Evolutionary conservation across 306 rosid genomes (phyloP), one percentile per base, ranked within the genome.

Genomic region (Rosa chinensis): DNA sequence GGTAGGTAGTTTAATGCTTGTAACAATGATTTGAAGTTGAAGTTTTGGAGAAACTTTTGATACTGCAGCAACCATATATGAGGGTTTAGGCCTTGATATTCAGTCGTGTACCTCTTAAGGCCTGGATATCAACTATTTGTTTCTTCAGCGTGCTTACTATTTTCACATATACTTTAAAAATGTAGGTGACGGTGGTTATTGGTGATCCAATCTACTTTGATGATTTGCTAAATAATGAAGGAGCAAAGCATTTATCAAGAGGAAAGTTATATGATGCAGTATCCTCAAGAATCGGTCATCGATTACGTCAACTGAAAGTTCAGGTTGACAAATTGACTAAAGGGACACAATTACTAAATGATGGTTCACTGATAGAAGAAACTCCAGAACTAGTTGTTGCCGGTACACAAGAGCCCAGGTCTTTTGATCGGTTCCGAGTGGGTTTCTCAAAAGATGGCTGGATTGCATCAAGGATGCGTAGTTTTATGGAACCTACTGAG

Each of bases 121-220:
- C 25, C 17, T 68, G 42, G 17, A 42, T 68, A 8, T 10, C 4
- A 32, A 11, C 5, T 61, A 37, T 25, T 13, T 50, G 40, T 78
- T 14, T 61, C 23, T 37, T 8, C 37, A 25, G 42, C n/a, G 13
- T 62, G 58, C 42, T n/a, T 48, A 63, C 21, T 62, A 9, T 37
- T 58, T 50, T 45, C 20, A 28, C 79, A 3, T 28, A 3, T 66
- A 43, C 45, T 47, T 76, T 76, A 43, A 17, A 77, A 72, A 39
- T 87, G 25, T 71, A 95, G 99, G 99, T 95, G 77, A 95, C 96
- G 0, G 90, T 93, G 42, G 75, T 95, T 32, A 75, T 95, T 28
- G 99, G 98, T 1, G 99, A 95, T 66, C 99, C 99, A 1, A 95
- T 95, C 89, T 86, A 87, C 72, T 91, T 95, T 75, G 94, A 95